Evolutionary conservation across 805 yeast species (phyloP).

Genomic region (Lipomyces orientalis): DNA sequence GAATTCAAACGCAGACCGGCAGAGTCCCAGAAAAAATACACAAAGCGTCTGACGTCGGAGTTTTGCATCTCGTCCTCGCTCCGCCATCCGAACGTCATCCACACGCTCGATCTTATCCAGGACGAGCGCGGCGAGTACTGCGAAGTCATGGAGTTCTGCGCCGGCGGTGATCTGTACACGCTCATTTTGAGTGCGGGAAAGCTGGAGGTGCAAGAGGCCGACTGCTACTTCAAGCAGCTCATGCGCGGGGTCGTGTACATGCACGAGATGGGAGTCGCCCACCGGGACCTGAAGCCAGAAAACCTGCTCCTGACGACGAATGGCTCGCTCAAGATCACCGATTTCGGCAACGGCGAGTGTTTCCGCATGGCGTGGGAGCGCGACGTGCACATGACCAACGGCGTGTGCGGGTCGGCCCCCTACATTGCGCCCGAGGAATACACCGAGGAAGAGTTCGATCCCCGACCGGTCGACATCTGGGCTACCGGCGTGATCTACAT

Average conservation of each 20-base stretch:
- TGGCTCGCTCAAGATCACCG: slow-evolving; percentile 75
- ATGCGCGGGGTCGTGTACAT: slow-evolving; percentile 80
- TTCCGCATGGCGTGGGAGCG: slow-evolving; percentile 89
- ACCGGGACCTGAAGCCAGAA: slow-evolving; percentile 90
- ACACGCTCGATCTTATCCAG: slow-evolving; percentile 79
- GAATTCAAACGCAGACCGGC: slow-evolving; percentile 68
- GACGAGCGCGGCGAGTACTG: slow-evolving; percentile 73
- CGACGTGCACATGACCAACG: slow-evolving; percentile 67
- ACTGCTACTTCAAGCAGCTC: slow-evolving; percentile 87
- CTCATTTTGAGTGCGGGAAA: slow-evolving; percentile 59
- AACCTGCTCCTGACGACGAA: slow-evolving; percentile 71
- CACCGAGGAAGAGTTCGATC: slow-evolving; percentile 63
- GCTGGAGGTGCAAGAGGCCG: slow-evolving; percentile 71
- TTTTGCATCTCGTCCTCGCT: slow-evolving; percentile 83
- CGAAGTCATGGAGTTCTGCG: slow-evolving; percentile 95
- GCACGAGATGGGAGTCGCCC: slow-evolving; percentile 92
- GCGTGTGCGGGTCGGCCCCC: slow-evolving; percentile 88
- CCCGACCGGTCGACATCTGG: slow-evolving; percentile 86
- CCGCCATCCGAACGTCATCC: slow-evolving; percentile 76
- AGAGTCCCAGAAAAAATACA: slow-evolving; percentile 63
- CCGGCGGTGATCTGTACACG: slow-evolving; percentile 80
- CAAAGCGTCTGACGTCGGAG: slow-evolving; percentile 82
- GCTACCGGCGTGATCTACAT: slow-evolving; percentile 79
- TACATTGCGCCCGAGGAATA: slow-evolving; percentile 94
- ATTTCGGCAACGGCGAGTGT: slow-evolving; percentile 91